Conservation (phyloP, 1,284 basidiomycete species). For the Tilletia walkeri region DNA sequence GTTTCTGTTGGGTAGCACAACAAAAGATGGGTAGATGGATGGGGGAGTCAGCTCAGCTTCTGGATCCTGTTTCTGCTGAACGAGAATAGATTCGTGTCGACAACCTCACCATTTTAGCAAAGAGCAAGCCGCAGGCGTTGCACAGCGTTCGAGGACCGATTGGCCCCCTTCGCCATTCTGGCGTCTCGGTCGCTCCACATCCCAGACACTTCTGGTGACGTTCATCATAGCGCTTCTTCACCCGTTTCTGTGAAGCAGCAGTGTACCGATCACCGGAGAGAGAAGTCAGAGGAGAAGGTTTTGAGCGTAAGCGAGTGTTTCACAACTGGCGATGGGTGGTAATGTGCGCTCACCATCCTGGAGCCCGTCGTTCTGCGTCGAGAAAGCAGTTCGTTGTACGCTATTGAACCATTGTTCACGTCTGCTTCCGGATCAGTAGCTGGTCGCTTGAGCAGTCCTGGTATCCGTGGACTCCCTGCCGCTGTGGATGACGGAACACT, state of each 20-base stretch:
- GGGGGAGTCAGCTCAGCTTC: not conserved
- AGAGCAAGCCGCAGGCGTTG: slow-evolving; percentile 34
- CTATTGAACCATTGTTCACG: not conserved
- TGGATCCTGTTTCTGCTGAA: no score
- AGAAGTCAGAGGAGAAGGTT: not conserved
- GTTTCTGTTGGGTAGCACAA: not conserved
- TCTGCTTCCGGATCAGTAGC: not conserved
- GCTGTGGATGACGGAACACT: no score
- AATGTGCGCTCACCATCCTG: not conserved
- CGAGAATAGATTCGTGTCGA: not conserved
- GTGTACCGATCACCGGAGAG: not conserved
- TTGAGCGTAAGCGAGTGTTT: not conserved
- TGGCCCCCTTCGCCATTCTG: slow-evolving; percentile 36
- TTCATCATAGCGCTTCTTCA: slow-evolving; percentile 11
- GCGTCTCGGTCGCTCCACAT: slow-evolving; percentile 30
- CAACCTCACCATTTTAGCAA: slow-evolving; percentile 26
- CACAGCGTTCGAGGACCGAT: slow-evolving; percentile 32
- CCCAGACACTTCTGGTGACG: slow-evolving; percentile 23
- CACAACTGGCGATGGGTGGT: no score
- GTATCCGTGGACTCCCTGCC: not conserved
- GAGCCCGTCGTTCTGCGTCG: not conserved
- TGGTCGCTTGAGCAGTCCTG: not conserved
- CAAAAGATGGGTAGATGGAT: not conserved
- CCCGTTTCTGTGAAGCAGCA: not conserved
- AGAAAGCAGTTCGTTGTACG: slow-evolving; percentile 1